Evolutionary conservation across 2,329 filamentous ascomycete genomes (phyloP), one percentile per base, ranked within the genome.

Genomic region (Amauroascus verrucosus): DNA sequence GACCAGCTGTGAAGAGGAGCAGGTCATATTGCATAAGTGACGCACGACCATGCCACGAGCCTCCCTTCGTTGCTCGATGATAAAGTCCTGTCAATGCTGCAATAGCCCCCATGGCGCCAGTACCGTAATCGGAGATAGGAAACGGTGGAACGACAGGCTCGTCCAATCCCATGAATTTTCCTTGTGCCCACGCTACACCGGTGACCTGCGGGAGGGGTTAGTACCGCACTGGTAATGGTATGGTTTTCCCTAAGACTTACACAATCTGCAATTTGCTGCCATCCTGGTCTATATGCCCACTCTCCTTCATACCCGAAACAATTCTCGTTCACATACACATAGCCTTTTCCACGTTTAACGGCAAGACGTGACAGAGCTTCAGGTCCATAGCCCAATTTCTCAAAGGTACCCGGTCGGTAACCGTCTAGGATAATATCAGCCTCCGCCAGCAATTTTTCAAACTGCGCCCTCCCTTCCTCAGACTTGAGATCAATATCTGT

Each of bases 241-340:
- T 30, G 26, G 16, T 33, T 35, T 43, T 16, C 14, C 28, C 16
- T 26, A 14, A 30, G n/a, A 54, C 77, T 77, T 65, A 75, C 82
- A 53, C 77, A 83, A 63, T 86, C 84, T 14, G 82, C 82, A 59
- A 85, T 85, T 60, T 85, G 82, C 62, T 85, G 84, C 84, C 84
- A 87, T 6, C 84, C 84, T 4, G 82, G 78, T 2, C 83, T 74
- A 6, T 70, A 67, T 0, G 78, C 75, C 83, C 83, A 86, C 55
- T 83, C 79, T 5, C 77, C 79, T 28, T 76, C 70, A 32, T 78
- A 81, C 0, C 84, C 84, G 59, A 86, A 87, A 64, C 84, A 87
- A 63, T 87, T 82, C 65, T 88, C 84, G 32, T 79, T 77, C 6
- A 86, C 81, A 60, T 85, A 85, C 6, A 87, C 75, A 32, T 83